Percentiles rank a stretch among this genome's conserved stretches.
Evolutionary conservation across 2,329 filamentous ascomycete genomes (phyloP).

Genomic region (Coniella lustricola): DNA sequence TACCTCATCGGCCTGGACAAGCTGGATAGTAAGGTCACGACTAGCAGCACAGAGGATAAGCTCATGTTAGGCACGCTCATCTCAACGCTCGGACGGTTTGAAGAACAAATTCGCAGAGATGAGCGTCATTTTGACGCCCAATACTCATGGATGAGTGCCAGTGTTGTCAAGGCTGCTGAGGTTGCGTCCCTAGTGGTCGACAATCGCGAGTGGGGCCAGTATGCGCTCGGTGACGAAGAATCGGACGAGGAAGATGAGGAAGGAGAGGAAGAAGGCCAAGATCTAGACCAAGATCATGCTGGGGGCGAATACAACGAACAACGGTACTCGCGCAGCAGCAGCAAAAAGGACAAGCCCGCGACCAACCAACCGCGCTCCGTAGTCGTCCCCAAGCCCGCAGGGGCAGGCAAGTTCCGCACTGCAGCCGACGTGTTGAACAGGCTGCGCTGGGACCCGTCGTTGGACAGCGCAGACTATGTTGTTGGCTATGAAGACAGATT

Average conservation of each 20-base stretch:
- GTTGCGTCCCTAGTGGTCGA: slow-evolving; percentile 40
- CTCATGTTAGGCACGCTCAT: slow-evolving; percentile 36
- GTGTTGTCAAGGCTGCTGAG: slow-evolving; percentile 31
- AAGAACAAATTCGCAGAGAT: slow-evolving; percentile 38
- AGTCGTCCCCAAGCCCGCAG: slow-evolving; percentile 22
- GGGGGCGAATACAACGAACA: background rate
- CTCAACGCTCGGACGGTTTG: slow-evolving; percentile 39
- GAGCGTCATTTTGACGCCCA: slow-evolving; percentile 42
- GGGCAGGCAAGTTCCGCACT: slow-evolving; percentile 44
- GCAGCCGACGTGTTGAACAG: slow-evolving; percentile 53
- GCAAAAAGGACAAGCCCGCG: slow-evolving; percentile 16
- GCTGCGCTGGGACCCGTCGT: slow-evolving; percentile 49
- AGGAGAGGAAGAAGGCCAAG: slow-evolving; percentile 21
- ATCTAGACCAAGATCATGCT: too few species aligned
- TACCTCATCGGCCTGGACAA: slow-evolving; percentile 54
- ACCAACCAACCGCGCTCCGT: slow-evolving; percentile 14
- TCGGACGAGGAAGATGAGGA: slow-evolving; percentile 35
- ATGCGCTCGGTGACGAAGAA: slow-evolving; percentile 32
- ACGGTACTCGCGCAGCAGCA: slow-evolving; percentile 17
- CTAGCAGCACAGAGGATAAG: slow-evolving; percentile 33
- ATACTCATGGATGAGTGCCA: slow-evolving; percentile 41
- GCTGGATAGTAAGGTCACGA: slow-evolving; percentile 18
- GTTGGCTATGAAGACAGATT: slow-evolving; percentile 59
- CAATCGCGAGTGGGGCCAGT: slow-evolving; percentile 41
- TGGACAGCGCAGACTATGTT: slow-evolving; percentile 43